Base-by-base conservation (phyloP, 2,329 filamentous ascomycete genomes). In the Sporothrix humicola region DNA sequence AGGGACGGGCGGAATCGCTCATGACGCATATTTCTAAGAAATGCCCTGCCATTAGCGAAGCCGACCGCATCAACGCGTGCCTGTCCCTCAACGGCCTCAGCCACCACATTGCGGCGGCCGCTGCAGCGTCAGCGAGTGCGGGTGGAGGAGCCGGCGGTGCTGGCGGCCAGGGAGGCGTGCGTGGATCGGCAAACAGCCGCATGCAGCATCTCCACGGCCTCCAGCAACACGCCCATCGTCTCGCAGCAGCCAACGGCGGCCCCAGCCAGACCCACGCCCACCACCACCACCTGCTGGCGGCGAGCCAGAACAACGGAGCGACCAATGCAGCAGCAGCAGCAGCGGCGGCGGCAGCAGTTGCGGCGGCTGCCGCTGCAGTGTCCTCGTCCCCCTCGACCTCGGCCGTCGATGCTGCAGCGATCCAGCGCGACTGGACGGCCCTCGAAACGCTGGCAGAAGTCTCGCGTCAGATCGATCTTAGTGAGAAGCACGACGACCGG, bases 391-490 rank as follows among this genome's bases (percentile, higher is more conserved):
- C 76, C 15, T 65, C 74, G 0, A 63, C 70, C 3, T 63, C 75
- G 31, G 74, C 7, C n/a, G 78, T 80, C 63, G 82, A 83, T 26
- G 78, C 85, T 8, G 85, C 86, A 1, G 79, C 81, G 73, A 79
- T 80, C 52, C 81, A 81, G 72, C 81, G 82, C 77, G 89, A 90
- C 76, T 93, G 94, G 86, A 94, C 93, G 75, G 93, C 93, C 1
- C 85, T 97, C 52, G 93, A 97, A 80, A 94, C 94, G 5, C 86
- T 97, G 26, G 94, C 94, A 46, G 94, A 97, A 82, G 94, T 95
- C 0, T 97, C 94, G 69, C 88, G 93, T 69, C 93, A 93, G 80
- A 89, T 96, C 73, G 92, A 92, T 77, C 84, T 90, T 17, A 88
- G 85, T 74, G 87, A 90, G 78, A 90, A 89, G 79, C 87, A 85